A percentile compares a stretch with the other conserved stretches of the same genome.
Conservation (phyloP, 331 rosid species). For the Phaseolus coccineus region DNA sequence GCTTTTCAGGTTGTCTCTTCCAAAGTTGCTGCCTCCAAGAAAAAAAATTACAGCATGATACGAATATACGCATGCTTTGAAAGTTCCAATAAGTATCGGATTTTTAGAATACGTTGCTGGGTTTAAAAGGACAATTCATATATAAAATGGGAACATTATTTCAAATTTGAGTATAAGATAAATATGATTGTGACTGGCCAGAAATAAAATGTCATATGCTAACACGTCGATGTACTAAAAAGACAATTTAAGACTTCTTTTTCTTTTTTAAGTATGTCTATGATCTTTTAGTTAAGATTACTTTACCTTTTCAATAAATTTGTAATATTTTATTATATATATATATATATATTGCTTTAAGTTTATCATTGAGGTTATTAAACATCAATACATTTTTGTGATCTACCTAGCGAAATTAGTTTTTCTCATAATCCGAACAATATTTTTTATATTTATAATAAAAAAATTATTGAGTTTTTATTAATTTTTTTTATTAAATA, state of each 20-base stretch:
- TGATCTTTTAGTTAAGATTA: neutral
- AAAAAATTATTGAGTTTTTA: no score
- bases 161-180: neutral
- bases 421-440: no score
- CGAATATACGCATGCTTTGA: conserved; percentile 7
- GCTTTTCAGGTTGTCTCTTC: conserved; percentile 18
- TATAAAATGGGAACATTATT: neutral
- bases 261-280: neutral
- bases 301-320: no score
- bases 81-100: neutral
- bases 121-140: neutral
- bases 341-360: no score
- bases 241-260: neutral
- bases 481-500: no score
- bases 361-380: no score
- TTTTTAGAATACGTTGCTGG: neutral
- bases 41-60: neutral
- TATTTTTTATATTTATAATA: no score
- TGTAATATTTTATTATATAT: no score
- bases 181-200: neutral
- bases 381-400: no score
- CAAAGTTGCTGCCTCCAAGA: no score
- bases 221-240: neutral
- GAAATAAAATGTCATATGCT: neutral
- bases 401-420: no score